These are phyloP conservation scores for Sugiyamaella japonica DNA, from an alignment of 1,139 yeast genomes.

Conservation along the genomic window DNA sequence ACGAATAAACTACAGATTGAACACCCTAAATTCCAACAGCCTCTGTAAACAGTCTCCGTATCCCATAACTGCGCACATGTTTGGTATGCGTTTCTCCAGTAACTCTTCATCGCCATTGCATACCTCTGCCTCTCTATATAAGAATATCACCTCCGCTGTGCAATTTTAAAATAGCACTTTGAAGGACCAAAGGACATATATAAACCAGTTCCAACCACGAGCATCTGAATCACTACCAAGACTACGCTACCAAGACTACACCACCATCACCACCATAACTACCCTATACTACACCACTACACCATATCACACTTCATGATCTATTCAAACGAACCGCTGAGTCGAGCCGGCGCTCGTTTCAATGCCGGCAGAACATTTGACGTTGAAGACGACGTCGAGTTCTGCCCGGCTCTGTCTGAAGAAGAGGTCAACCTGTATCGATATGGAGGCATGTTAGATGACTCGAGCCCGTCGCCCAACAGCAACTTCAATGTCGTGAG, in stretches of 20 bases:
- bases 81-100: no score
- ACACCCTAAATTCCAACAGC: no score
- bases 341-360: conserved; percentile 34
- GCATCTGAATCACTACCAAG: not conserved
- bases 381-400: conserved; percentile 63
- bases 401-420: conserved; percentile 53
- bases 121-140: no score
- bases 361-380: conserved; percentile 65
- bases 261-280: not conserved
- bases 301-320: conserved; percentile 5
- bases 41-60: no score
- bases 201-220: no score
- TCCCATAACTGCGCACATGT: no score
- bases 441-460: conserved; percentile 14
- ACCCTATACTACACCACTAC: not conserved
- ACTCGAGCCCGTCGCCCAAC: conserved; percentile 16
- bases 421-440: conserved; percentile 30
- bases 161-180: no score
- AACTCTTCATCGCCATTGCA: no score
- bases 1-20: no score
- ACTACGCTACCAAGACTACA: not conserved
- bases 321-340: conserved; percentile 8
- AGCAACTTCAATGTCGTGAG: conserved; percentile 15
- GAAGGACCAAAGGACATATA: no score
- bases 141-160: no score